phyloP scores from a whole-genome alignment of 1,284 basidiomycete genomes.

The Chalciporus sp. region DNA sequence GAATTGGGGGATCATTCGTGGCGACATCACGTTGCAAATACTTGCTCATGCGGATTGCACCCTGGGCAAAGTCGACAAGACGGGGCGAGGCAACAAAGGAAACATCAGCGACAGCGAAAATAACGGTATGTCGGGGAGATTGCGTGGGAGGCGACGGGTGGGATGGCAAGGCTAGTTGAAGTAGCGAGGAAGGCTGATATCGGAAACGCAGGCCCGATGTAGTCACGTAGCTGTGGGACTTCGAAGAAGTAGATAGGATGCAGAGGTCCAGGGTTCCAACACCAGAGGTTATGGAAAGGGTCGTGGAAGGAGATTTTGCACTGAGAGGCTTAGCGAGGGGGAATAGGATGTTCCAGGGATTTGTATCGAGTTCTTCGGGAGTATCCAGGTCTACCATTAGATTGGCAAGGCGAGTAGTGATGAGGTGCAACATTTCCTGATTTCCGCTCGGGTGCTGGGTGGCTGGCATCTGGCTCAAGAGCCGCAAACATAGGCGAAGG shows the following conservation, averaged over 20 bases:
- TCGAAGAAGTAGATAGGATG: constrained; percentile 22
- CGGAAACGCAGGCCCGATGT: constrained; percentile 31
- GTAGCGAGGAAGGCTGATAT: constrained; percentile 20
- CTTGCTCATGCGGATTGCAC: constrained; percentile 51
- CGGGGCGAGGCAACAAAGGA: constrained; percentile 58
- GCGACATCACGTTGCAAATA: constrained; percentile 11
- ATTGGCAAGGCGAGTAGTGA: constrained; percentile 42
- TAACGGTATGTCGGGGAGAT: constrained; percentile 39
- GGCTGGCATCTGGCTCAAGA: constrained; percentile 10
- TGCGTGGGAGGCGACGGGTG: constrained; percentile 22
- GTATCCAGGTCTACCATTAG: constrained; percentile 50
- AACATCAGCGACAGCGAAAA: constrained; percentile 46
- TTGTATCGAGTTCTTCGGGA: constrained; percentile 33
- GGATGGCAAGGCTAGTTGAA: constrained; percentile 14
- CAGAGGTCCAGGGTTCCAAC: constrained; percentile 22
- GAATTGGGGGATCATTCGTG: constrained; percentile 3
- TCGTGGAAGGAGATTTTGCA: constrained; percentile 5
- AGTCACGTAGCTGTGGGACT: constrained; percentile 29
- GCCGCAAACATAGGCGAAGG: constrained; percentile 58
- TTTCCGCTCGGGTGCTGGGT: constrained; percentile 13
- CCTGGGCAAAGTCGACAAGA: constrained; percentile 63
- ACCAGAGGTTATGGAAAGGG: constrained; percentile 19
- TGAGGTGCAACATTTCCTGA: constrained; percentile 29
- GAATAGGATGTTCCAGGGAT: constrained; percentile 36
- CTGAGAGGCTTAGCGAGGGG: constrained; percentile 10